Conservation (phyloP, 495 filamentous ascomycete genomes). For the Podospora bellae-mahoneyi region DNA sequence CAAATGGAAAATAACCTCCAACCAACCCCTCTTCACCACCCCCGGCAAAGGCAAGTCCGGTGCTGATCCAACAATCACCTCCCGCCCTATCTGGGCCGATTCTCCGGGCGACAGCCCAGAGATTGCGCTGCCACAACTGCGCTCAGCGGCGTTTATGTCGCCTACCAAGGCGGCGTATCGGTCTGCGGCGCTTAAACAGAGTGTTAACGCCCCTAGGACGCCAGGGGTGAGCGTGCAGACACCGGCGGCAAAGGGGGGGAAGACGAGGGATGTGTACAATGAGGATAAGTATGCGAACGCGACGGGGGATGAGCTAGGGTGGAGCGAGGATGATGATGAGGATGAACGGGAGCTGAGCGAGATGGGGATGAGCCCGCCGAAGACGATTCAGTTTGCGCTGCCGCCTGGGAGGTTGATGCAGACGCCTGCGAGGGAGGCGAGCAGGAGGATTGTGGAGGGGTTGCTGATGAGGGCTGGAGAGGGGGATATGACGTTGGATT, state of each 20-base stretch:
- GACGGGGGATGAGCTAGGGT: conserved; percentile 51
- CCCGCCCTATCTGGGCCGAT: conserved; percentile 41
- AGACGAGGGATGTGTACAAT: conserved; percentile 42
- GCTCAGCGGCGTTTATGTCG: conserved; percentile 82
- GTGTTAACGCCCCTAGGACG: conserved; percentile 46
- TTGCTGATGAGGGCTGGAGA: conserved; percentile 81
- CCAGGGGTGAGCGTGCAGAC: conserved; percentile 81
- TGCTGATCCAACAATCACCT: neutral
- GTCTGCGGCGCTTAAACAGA: conserved; percentile 20
- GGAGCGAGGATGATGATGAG: conserved; percentile 65
- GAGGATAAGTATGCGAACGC: conserved; percentile 17
- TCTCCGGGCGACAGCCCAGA: conserved; percentile 75
- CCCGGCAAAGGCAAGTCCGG: conserved; percentile 35
- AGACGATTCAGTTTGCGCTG: conserved; percentile 95
- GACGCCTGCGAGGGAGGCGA: conserved; percentile 90
- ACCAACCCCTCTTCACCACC: conserved; percentile 17
- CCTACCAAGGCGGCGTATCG: conserved; percentile 37
- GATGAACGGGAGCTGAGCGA: conserved; percentile 46
- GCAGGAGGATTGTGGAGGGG: conserved; percentile 86
- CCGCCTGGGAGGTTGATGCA: conserved; percentile 83
- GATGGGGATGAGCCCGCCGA: conserved; percentile 76
- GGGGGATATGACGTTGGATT: conserved; percentile 41
- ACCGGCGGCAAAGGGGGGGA: conserved; percentile 45
- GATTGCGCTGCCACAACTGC: conserved; percentile 73
- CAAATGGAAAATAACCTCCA: conserved; percentile 37